These are phyloP conservation scores for Phylloporus sp. DNA, from an alignment of 768 basidiomycete genomes.

Conservation along the genomic window DNA sequence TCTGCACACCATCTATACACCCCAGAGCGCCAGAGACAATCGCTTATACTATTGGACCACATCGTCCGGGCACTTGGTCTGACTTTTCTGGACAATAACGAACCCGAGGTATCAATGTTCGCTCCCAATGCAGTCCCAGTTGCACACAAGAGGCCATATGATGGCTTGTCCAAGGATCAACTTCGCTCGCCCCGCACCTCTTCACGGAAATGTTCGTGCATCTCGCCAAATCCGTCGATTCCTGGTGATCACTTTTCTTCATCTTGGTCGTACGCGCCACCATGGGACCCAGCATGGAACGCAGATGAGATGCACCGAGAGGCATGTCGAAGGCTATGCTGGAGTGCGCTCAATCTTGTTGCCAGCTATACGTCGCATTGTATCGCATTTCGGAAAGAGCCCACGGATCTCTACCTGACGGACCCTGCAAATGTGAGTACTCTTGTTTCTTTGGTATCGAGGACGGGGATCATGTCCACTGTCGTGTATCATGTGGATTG, in stretches of 20 bases:
- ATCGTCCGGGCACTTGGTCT: conserved; percentile 57
- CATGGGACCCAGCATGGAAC: conserved; percentile 62
- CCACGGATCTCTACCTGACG: conserved; percentile 55
- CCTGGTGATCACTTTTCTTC: conserved; percentile 34
- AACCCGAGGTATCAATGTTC: conserved; percentile 52
- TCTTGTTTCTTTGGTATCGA: conserved; percentile 1
- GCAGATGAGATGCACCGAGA: conserved; percentile 56
- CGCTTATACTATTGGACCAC: conserved; percentile 59
- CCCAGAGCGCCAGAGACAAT: conserved; percentile 46
- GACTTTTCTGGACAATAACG: conserved; percentile 52
- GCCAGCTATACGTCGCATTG: conserved; percentile 67
- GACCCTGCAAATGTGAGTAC: conserved; percentile 62
- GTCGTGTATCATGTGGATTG: conserved; percentile 5
- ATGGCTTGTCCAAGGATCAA: conserved; percentile 25
- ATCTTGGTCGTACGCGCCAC: conserved; percentile 47
- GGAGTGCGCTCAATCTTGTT: conserved; percentile 68
- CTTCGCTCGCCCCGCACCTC: conserved; percentile 25
- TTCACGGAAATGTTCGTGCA: conserved; percentile 45
- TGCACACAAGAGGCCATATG: conserved; percentile 34
- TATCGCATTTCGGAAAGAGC: conserved; percentile 57
- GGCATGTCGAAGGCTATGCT: conserved; percentile 71
- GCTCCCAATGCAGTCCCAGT: conserved; percentile 49
- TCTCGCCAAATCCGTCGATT: conserved; percentile 33
- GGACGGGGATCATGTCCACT: conserved; percentile 8
- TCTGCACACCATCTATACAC: conserved; percentile 68